Evolutionary conservation across 805 yeast genomes (phyloP).

Genomic region (Sugiyamaella smithiae): DNA sequence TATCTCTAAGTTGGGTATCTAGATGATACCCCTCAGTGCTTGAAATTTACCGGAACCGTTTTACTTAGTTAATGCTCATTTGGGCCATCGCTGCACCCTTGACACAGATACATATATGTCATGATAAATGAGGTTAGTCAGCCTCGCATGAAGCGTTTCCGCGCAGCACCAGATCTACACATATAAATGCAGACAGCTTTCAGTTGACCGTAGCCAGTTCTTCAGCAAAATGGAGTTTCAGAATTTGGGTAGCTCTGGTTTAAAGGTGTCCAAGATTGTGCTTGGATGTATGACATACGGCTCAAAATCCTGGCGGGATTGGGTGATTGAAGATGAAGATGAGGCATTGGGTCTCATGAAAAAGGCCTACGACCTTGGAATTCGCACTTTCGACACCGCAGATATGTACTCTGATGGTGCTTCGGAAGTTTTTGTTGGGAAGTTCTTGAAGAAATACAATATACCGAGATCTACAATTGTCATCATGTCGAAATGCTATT

Average conservation of each 20-base stretch:
- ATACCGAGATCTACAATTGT: constrained; percentile 55
- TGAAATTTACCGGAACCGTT: no score
- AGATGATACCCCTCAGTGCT: no score
- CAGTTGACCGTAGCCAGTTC: no score
- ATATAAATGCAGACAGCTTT: no score
- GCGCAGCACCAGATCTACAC: no score
- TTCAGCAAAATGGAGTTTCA: constrained; percentile 17
- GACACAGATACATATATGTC: no score
- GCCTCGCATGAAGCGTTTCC: no score
- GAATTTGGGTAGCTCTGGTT: constrained; percentile 38
- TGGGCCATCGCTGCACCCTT: no score
- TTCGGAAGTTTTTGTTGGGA: constrained; percentile 51
- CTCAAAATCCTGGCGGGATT: constrained; percentile 37
- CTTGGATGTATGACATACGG: constrained; percentile 43
- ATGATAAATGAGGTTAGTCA: no score
- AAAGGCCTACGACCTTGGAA: constrained; percentile 44
- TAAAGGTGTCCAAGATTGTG: constrained; percentile 37
- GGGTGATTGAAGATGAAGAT: constrained; percentile 46
- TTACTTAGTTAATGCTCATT: no score
- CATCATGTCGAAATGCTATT: constrained; percentile 49
- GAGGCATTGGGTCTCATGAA: constrained; percentile 44
- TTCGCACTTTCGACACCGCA: constrained; percentile 48
- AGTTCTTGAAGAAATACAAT: constrained; percentile 49
- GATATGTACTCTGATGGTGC: constrained; percentile 45
- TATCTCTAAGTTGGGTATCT: no score